phyloP scores from a whole-genome alignment of 2,329 filamentous ascomycete species.

The Colletotrichum sansevieriae region DNA sequence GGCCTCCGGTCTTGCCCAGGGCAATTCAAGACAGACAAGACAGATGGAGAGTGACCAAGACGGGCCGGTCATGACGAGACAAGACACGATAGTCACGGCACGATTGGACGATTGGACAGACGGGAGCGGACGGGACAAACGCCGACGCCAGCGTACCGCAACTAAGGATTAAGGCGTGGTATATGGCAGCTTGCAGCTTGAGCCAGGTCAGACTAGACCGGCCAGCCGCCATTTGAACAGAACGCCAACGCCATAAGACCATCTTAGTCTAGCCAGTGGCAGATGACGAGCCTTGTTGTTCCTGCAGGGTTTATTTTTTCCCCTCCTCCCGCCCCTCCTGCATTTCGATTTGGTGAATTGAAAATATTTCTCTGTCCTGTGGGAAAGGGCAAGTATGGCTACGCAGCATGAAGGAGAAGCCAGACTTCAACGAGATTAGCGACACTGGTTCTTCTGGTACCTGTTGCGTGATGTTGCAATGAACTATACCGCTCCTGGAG shows the following conservation, averaged over 20 bases:
- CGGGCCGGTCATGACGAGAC: not conserved
- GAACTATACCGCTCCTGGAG: slow-evolving; percentile 32
- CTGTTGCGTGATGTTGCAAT: slow-evolving; percentile 37
- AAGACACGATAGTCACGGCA: not conserved
- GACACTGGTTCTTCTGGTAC: not conserved
- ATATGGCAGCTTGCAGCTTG: slow-evolving; percentile 12
- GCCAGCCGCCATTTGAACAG: no score
- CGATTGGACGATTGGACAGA: slow-evolving; percentile 4
- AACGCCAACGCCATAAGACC: no score
- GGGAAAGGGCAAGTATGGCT: no score
- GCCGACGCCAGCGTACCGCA: slow-evolving; percentile 16
- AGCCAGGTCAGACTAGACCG: not conserved
- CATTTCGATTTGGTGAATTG: no score
- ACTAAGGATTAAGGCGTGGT: slow-evolving; percentile 10
- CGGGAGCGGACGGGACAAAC: not conserved
- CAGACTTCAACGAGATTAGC: slow-evolving; percentile 24
- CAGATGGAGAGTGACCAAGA: not conserved
- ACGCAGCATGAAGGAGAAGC: no score
- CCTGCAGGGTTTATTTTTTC: no score
- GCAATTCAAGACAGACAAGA: not conserved
- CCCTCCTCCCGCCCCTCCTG: no score
- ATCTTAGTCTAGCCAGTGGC: no score
- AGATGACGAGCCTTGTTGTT: no score
- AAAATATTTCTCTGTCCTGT: no score
- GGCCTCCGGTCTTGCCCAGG: no score